Evolutionary conservation across 2,329 filamentous ascomycete species (phyloP), one percentile per base, ranked within the genome.

Genomic region (Fonsecaea pedrosoi): DNA sequence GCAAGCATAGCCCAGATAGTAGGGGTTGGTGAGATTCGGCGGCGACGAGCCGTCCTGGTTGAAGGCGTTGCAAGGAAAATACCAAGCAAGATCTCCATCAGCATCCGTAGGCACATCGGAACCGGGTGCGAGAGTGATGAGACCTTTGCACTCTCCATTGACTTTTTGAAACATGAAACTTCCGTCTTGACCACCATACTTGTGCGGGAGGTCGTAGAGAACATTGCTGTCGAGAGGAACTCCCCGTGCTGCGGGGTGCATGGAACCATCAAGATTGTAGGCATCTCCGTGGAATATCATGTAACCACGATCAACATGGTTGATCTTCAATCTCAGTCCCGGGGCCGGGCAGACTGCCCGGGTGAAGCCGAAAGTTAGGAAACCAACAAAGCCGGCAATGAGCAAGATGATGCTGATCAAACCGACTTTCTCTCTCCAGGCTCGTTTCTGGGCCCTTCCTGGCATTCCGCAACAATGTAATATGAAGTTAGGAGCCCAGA

Each of bases 141-240:
- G 80, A 9, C 86, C 91, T 81, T 98, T 99, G 85, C 95, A 99
- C 69, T 91, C 91, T 56, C 95, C 96, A 74, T 99, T 99, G 78
- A 99, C 95, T 72, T 98, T 96, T 77, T 99, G 95, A 81, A 99
- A 99, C 75, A 99, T 81, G 77, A 99, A 99, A 76, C 94, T 98
- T 65, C 92, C 94, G 76, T 99, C 96, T 78, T 91, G 86, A n/a
- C 94, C 95, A 63, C 89, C 90, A 73, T 94, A 88, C 75, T 92
- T 92, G 72, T 90, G 86, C 0, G 89, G 85, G n/a, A 96, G 81
- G 76, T 97, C 93, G 75, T 88, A 98, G 13, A 99, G 82, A 30
- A 99, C 89, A 74, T 98, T 97, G 32, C 91, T 83, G 35, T 85
- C 86, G 1, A 82, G 77, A 0, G 91, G 87, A 71, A 99, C 92